Conservation (phyloP, 1,284 basidiomycete genomes). For the Ustilago xerochloae region DNA sequence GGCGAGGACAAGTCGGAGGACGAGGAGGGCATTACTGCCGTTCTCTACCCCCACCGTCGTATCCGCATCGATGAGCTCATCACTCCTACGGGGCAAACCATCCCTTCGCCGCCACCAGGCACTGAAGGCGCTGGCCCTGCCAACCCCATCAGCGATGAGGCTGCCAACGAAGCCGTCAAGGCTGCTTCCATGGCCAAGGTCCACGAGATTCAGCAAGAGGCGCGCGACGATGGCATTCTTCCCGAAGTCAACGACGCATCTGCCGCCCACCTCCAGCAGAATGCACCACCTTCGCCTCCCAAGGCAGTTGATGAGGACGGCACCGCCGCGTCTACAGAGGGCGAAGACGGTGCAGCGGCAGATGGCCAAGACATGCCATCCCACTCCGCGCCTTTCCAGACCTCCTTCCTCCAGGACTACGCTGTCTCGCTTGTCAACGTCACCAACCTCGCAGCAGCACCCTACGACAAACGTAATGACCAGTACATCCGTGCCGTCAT, state of each 20-base stretch:
- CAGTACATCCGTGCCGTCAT: constrained; percentile 90
- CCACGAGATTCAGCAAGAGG: constrained; percentile 54
- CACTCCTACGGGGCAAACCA: constrained; percentile 52
- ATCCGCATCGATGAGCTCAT: constrained; percentile 87
- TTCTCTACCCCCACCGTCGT: constrained; percentile 92
- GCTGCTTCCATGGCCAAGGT: constrained; percentile 40
- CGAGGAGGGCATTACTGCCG: constrained; percentile 86
- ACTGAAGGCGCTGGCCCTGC: constrained; percentile 48
- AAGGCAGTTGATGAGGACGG: constrained; percentile 12
- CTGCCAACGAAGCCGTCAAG: constrained; percentile 48
- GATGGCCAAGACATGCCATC: constrained; percentile 50
- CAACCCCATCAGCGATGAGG: constrained; percentile 51
- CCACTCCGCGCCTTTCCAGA: constrained; percentile 75
- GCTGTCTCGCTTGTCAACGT: constrained; percentile 91
- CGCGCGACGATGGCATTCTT: constrained; percentile 40
- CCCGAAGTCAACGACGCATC: constrained; percentile 49
- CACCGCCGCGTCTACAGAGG: neutral
- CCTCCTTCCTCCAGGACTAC: constrained; percentile 89
- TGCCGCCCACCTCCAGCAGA: constrained; percentile 31
- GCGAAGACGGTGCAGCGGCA: neutral
- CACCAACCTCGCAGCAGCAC: constrained; percentile 80
- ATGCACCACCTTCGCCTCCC: constrained; percentile 26
- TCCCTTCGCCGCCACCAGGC: constrained; percentile 48
- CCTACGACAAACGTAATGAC: constrained; percentile 82
- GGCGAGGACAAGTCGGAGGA: constrained; percentile 82